These are phyloP conservation scores for Vicia faba DNA, from an alignment of 306 rosid species.

Conservation along the genomic window DNA sequence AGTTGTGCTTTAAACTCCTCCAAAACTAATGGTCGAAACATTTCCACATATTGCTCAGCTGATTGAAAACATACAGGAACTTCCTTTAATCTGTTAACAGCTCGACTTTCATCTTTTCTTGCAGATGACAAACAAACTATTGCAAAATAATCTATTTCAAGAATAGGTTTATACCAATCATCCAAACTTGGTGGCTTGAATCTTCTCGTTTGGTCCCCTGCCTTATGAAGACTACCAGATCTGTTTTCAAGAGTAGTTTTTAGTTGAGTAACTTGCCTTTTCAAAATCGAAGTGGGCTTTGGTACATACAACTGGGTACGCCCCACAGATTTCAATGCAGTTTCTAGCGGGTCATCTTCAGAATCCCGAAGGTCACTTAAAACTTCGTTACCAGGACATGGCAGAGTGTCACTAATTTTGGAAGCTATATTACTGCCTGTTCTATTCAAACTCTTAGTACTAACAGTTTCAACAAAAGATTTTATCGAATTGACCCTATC, in stretches of 20 bases:
- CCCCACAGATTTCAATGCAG: slow-evolving; percentile 61
- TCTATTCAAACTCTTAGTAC: slow-evolving; percentile 43
- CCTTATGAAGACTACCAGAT: slow-evolving; percentile 49
- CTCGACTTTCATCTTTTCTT: slow-evolving; percentile 57
- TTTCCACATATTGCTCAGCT: slow-evolving; percentile 77
- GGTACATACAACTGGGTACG: slow-evolving; percentile 50
- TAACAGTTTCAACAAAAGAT: slow-evolving; percentile 43
- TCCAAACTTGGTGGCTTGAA: slow-evolving; percentile 84
- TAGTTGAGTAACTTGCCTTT: slow-evolving; percentile 87
- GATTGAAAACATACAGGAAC: slow-evolving; percentile 88
- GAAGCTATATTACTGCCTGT: slow-evolving; percentile 41
- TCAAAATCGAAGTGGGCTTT: slow-evolving; percentile 62
- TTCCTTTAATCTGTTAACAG: slow-evolving; percentile 63
- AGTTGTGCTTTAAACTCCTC: slow-evolving; percentile 96
- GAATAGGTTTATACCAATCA: slow-evolving; percentile 88
- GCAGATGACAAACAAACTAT: slow-evolving; percentile 65
- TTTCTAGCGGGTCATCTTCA: slow-evolving; percentile 58
- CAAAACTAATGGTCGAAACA: slow-evolving; percentile 83
- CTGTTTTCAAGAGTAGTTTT: slow-evolving; percentile 58
- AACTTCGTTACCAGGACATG: slow-evolving; percentile 33
- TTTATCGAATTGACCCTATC: slow-evolving; percentile 46
- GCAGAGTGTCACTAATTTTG: slow-evolving; percentile 37
- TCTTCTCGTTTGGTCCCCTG: slow-evolving; percentile 65
- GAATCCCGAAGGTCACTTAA: slow-evolving; percentile 48
- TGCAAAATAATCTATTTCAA: slow-evolving; percentile 79